These are phyloP conservation scores for Daldinia caldariorum DNA, from an alignment of 495 filamentous ascomycete species.

Conservation along the genomic window DNA sequence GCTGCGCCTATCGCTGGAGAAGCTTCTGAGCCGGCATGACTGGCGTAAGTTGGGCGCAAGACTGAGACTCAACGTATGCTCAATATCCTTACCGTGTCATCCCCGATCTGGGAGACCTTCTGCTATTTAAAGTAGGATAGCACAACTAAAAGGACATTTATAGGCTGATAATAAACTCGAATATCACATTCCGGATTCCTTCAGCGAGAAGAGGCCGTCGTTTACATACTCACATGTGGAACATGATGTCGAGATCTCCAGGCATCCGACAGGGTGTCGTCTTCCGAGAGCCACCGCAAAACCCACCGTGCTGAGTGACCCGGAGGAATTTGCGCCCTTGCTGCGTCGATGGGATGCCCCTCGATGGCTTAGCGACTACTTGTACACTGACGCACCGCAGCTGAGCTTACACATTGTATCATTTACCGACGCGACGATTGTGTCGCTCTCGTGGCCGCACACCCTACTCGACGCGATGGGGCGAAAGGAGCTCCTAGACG, in stretches of 20 bases:
- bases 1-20: conserved; percentile 50
- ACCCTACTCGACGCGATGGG: conserved; percentile 60
- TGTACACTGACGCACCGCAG: conserved; percentile 55
- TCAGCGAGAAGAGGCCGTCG: conserved; percentile 51
- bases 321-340: conserved; percentile 44
- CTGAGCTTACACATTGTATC: conserved; percentile 59
- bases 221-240: conserved; percentile 51
- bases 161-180: conserved; percentile 53
- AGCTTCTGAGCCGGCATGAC: conserved; percentile 50
- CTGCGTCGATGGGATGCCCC: conserved; percentile 38
- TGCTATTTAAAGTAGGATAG: background rate
- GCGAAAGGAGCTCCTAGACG: conserved; percentile 47
- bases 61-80: conserved; percentile 52
- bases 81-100: background rate
- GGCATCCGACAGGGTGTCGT: conserved; percentile 48
- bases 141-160: background rate
- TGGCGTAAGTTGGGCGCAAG: conserved; percentile 61
- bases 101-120: background rate
- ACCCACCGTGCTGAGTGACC: conserved; percentile 48
- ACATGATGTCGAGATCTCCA: conserved; percentile 44
- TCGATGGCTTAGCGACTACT: conserved; percentile 51
- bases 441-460: conserved; percentile 60
- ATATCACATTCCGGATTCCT: conserved; percentile 57
- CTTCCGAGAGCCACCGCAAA: conserved; percentile 45
- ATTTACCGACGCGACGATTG: conserved; percentile 60